Base-by-base conservation (phyloP, 169 alveolate species). In the Cyclospora cayetanensis region DNA sequence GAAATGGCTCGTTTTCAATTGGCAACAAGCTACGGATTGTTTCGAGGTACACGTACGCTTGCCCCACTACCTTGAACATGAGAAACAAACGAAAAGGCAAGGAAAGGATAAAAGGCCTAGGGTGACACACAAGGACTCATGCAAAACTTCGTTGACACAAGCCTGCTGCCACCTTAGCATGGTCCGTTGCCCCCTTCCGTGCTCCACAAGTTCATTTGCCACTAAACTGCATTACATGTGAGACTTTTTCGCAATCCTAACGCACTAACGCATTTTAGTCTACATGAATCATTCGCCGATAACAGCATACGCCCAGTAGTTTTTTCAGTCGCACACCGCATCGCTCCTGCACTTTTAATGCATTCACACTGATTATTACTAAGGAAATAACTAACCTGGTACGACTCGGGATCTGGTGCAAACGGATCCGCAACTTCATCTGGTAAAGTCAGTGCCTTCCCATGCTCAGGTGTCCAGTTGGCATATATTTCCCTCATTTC, bases 371-470 rank as follows among this genome's bases (percentile, higher is more conserved):
- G 0, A 4, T 0, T 63, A 22, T 63, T 63, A n/a, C 76, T 63
- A n/a, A 2, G 12, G n/a, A n/a, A n/a, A n/a, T n/a, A n/a, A 18
- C 86, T 55, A 37, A 77, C 93, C 68, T 90, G 93, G 83, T 90
- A 77, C 22, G 93, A 90, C 35, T 91, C 94, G 3, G 89, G 94
- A 39, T 91, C 94, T 5, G 88, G 53, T 9, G 91, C 94, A 50
- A 91, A 91, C 12, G 94, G 94, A 43, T 91, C 91, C 2, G 55
- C 74, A 31, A 55, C 60, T 22, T 68, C 90, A 15, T 77, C 90
- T 5, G 90, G 91, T 5, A 60, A 25, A 5, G n/a, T 42, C 34
- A 91, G 39, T 29, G 80, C 63, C 37, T 52, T 79, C 4, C 74
- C 86, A 25, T 82, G 84, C 27, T 74, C 79, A 0, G 90, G 66